Evolutionary conservation across 2,329 filamentous ascomycete species (phyloP).

Genomic region (Penicillium hordei): DNA sequence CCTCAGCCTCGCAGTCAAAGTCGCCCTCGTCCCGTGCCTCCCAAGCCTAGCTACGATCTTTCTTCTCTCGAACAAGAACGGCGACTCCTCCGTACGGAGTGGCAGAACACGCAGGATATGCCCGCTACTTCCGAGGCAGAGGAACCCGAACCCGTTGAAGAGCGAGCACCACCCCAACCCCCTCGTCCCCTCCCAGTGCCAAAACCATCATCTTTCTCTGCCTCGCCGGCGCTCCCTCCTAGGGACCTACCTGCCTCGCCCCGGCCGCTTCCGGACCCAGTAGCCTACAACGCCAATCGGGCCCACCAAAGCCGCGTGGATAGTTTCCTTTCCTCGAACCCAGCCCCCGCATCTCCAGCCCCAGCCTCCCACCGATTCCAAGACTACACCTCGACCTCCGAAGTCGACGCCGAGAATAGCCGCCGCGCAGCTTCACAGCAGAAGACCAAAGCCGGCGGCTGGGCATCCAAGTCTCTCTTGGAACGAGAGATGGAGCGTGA

Average conservation of each 20-base stretch:
- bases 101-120: slow-evolving; percentile 47
- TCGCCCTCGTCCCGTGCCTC: slow-evolving; percentile 34
- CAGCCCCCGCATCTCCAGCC: slow-evolving; percentile 46
- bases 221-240: slow-evolving; percentile 11
- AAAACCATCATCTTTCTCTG: slow-evolving; percentile 14
- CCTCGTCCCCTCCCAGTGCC: slow-evolving; percentile 35
- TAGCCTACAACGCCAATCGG: slow-evolving; percentile 35
- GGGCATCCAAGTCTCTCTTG: slow-evolving; percentile 63
- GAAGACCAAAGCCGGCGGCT: slow-evolving; percentile 59
- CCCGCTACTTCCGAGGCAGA: slow-evolving; percentile 19
- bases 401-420: slow-evolving; percentile 57
- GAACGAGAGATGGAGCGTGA: slow-evolving; percentile 68
- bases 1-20: slow-evolving; percentile 28
- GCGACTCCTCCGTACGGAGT: slow-evolving; percentile 58
- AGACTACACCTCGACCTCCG: slow-evolving; percentile 54
- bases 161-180: slow-evolving; percentile 27
- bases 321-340: slow-evolving; percentile 56
- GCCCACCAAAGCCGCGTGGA: slow-evolving; percentile 51
- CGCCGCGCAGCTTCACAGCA: slow-evolving; percentile 56
- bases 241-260: slow-evolving; percentile 29
- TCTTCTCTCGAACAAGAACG: slow-evolving; percentile 63
- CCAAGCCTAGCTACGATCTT: slow-evolving; percentile 52
- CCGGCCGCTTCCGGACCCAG: slow-evolving; percentile 51
- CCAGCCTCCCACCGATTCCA: slow-evolving; percentile 42
- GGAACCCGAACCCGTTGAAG: slow-evolving; percentile 11